These are phyloP conservation scores for Xylariales sp. DNA, from an alignment of 2,329 filamentous ascomycete species.

Conservation along the genomic window DNA sequence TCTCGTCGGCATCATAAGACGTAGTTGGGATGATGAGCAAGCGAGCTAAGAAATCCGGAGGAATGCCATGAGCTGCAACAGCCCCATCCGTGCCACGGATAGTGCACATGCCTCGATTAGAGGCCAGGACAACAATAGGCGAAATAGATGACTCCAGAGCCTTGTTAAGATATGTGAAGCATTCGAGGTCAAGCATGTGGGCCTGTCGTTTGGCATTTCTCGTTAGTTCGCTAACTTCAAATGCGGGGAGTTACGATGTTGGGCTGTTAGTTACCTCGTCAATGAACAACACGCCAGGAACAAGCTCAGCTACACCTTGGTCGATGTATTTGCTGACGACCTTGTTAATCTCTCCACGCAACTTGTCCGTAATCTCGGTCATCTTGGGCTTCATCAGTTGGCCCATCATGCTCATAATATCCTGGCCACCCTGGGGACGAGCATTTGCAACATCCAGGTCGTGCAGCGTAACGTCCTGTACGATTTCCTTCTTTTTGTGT, in stretches of 20 bases:
- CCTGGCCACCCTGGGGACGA: conserved; percentile 91
- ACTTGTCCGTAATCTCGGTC: conserved; percentile 98
- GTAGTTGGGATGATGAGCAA: conserved; percentile 95
- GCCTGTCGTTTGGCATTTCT: conserved; percentile 53
- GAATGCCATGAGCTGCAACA: conserved; percentile 86
- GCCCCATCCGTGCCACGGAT: conserved; percentile 84
- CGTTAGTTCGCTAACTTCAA: conserved; percentile 1
- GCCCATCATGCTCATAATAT: conserved; percentile 99
- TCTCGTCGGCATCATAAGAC: conserved; percentile 82
- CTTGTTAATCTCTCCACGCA: conserved; percentile 96
- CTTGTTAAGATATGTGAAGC: conserved; percentile 97
- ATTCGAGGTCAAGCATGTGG: conserved; percentile 99
- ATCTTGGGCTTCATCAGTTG: conserved; percentile 99
- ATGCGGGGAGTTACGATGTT: conserved; percentile 6
- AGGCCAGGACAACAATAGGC: conserved; percentile 94
- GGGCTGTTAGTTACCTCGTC: conserved; percentile 69
- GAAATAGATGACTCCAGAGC: conserved; percentile 94
- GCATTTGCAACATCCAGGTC: conserved; percentile 96
- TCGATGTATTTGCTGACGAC: conserved; percentile 99
- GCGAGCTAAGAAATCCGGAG: conserved; percentile 86
- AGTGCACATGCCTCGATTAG: conserved; percentile 89
- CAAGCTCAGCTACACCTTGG: conserved; percentile 93
- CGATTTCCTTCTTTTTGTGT: conserved; percentile 98
- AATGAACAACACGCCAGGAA: conserved; percentile 97
- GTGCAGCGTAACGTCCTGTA: conserved; percentile 96